A percentile compares a stretch with the other conserved stretches of the same genome.
phyloP scores from a whole-genome alignment of 345 rosid species.

The Excoecaria cochinchinensis region DNA sequence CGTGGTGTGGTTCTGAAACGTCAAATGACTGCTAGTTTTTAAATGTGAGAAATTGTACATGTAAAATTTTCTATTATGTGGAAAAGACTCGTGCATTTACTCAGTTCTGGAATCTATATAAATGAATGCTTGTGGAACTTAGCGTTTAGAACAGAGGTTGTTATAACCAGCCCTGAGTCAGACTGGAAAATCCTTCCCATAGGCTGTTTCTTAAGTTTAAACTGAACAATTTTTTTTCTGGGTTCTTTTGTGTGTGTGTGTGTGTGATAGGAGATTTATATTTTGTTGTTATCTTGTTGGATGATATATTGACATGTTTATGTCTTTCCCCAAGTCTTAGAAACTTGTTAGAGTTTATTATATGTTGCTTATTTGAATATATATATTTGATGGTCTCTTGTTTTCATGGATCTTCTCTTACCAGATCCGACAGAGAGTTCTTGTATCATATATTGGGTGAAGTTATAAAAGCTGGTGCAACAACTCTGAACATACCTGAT shows the following conservation, averaged over 20 bases:
- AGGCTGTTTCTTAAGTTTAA: background rate
- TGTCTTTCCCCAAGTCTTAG: background rate
- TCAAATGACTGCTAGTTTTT: background rate
- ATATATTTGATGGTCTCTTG: background rate
- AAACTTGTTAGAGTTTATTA: background rate
- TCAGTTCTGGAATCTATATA: no score
- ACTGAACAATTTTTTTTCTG: background rate
- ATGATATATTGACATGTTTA: background rate
- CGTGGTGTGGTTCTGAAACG: background rate
- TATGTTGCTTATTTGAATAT: background rate
- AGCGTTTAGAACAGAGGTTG: no score
- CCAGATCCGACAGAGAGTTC: slow-evolving; percentile 83
- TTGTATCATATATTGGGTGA: slow-evolving; percentile 81
- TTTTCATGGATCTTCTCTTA: background rate
- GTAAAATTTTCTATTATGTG: no score
- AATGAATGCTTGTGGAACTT: no score
- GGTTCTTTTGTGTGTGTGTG: background rate
- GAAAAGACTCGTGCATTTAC: no score
- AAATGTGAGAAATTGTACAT: no score
- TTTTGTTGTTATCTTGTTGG: background rate
- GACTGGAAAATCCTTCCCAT: background rate
- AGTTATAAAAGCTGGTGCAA: slow-evolving; percentile 94
- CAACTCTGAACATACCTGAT: slow-evolving; percentile 91
- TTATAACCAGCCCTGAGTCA: no score
- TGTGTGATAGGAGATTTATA: background rate